phyloP scores from a whole-genome alignment of 2,329 filamentous ascomycete genomes.

The Aspergillus fischeri region DNA sequence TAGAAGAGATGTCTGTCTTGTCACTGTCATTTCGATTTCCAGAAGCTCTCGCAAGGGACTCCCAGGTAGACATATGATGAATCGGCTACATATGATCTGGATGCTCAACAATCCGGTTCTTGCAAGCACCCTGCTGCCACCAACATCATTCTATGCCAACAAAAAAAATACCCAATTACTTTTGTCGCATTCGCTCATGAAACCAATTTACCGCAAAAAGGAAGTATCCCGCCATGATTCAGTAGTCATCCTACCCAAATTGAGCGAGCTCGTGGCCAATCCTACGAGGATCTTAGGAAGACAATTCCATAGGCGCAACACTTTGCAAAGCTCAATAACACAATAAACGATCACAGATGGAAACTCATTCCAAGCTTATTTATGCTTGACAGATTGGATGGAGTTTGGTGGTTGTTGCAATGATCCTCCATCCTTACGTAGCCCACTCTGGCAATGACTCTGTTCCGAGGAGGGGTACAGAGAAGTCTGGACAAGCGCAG shows the following conservation, averaged over 20 bases:
- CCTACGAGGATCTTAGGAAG: not conserved
- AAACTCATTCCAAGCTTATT: conserved; percentile 1
- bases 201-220: not conserved
- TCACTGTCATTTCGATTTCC: not conserved
- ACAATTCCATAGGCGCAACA: not conserved
- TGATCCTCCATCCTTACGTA: conserved; percentile 16
- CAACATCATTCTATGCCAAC: not conserved
- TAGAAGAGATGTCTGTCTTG: not conserved
- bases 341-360: not conserved
- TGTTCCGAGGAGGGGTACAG: conserved; percentile 20
- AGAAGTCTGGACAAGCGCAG: conserved; percentile 24
- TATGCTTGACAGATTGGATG: conserved; percentile 6
- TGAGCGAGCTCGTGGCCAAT: not conserved
- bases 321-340: not conserved
- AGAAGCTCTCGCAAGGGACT: not conserved
- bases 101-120: not conserved
- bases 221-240: not conserved
- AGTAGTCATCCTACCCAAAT: not conserved
- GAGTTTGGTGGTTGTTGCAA: not conserved
- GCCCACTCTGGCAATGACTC: conserved; percentile 5
- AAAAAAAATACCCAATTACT: not conserved
- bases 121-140: not conserved
- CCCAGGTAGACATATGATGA: not conserved
- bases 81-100: not conserved
- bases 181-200: not conserved